Evolutionary conservation across 2,329 filamentous ascomycete species (phyloP), one percentile per base, ranked within the genome.

Genomic region (Sporothrix mexicana): DNA sequence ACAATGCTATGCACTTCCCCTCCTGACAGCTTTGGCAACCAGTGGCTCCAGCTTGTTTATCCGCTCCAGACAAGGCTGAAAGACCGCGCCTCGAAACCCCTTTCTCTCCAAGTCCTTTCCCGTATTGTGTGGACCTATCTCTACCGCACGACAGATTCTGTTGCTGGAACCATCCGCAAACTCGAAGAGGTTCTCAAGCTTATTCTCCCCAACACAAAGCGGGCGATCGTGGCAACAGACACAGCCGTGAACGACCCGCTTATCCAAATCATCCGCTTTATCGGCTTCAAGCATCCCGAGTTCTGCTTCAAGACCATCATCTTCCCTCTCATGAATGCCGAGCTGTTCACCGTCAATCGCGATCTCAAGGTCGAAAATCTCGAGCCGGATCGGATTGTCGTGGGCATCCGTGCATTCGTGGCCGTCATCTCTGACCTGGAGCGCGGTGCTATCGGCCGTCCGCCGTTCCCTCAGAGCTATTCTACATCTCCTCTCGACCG

Each of bases 331-430:
- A 92, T 99, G 79, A 97, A 97, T 79, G 94, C 94, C 1, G 95
- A 98, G 70, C 85, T 94, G n/a, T 96, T 98, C 79, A 86, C 88
- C 41, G 89, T 90, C 20, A 85, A 93, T 75, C 87, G 91, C 77
- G 93, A 97, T 61, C 83, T 96, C 57, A 94, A 90, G 79, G 92
- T 98, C 41, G 96, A 98, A 79, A 93, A 97, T 78, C 87, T 99
- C 74, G 96, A 99, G 75, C 96, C 97, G 0, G 97, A 99, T 79
- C 92, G 93, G 77, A 97, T 98, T 83, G 95, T 98, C n/a, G 93
- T 99, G 77, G 96, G 95, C 2, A 99, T 99, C 75, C 90, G 94
- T 75, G 93, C 96, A 2, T 99, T 98, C 79, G 86, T 99, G 41
- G 93, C 92, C 45, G 94, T 98, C 76, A 95, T 99, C 89, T 88